Conservation (phyloP, 495 filamentous ascomycete species). For the Pseudoneurospora amorphoporcata region DNA sequence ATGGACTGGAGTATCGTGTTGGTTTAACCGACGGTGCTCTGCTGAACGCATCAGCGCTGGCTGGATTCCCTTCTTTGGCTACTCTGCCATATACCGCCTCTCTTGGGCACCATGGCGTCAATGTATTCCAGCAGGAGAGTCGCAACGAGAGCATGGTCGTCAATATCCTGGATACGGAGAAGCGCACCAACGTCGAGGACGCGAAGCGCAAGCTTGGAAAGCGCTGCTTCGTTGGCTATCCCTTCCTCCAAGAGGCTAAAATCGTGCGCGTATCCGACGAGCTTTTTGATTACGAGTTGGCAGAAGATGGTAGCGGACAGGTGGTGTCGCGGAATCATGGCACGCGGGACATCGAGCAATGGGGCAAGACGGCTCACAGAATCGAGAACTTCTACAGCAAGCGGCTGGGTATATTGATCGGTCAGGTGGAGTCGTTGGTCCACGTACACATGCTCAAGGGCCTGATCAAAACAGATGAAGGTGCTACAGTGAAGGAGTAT, state of each 20-base stretch:
- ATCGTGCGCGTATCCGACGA: slow-evolving; percentile 86
- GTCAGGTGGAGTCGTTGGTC: slow-evolving; percentile 75
- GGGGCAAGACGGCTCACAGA: slow-evolving; percentile 68
- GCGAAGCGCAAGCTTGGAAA: slow-evolving; percentile 75
- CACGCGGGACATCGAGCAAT: slow-evolving; percentile 69
- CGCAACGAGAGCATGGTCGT: slow-evolving; percentile 95
- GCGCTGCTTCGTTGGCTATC: slow-evolving; percentile 86
- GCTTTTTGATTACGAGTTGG: slow-evolving; percentile 75
- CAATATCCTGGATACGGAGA: slow-evolving; percentile 65
- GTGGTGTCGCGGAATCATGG: slow-evolving; percentile 58
- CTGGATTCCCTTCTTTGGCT: slow-evolving; percentile 85
- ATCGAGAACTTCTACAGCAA: slow-evolving; percentile 86
- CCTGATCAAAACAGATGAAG: slow-evolving; percentile 79
- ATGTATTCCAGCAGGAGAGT: slow-evolving; percentile 94
- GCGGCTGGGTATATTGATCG: slow-evolving; percentile 78
- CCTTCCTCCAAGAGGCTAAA: slow-evolving; percentile 89
- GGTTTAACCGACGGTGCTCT: slow-evolving; percentile 83
- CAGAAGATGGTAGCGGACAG: slow-evolving; percentile 46
- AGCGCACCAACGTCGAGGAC: slow-evolving; percentile 53
- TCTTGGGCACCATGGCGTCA: slow-evolving; percentile 83
- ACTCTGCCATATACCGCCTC: slow-evolving; percentile 68
- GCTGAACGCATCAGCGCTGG: slow-evolving; percentile 67
- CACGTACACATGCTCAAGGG: slow-evolving; percentile 91
- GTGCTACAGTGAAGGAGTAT: slow-evolving; percentile 89
- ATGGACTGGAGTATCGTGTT: slow-evolving; percentile 76